phyloP scores from a whole-genome alignment of 805 yeast genomes.

The Myxozyma neglecta region DNA sequence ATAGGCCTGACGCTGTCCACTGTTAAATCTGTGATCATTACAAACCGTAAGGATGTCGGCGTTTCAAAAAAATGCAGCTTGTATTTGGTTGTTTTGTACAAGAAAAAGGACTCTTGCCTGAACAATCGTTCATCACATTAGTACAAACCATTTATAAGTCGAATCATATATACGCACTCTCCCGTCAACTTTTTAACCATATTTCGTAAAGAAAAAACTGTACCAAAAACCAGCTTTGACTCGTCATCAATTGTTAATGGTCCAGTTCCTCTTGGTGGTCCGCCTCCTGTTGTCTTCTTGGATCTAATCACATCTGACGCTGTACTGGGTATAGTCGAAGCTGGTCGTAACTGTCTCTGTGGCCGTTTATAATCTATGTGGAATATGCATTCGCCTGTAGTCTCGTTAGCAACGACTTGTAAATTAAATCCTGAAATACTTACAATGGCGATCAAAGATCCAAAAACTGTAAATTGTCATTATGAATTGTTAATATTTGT shows the following conservation, averaged over 20 bases:
- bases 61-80: conserved; percentile 80
- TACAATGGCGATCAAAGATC: conserved; percentile 89
- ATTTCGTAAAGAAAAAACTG: conserved; percentile 73
- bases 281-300: conserved; percentile 34
- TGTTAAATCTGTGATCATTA: conserved; percentile 65
- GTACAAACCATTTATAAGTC: not conserved
- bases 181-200: conserved; percentile 59
- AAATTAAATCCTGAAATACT: conserved; percentile 29
- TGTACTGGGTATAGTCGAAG: not conserved
- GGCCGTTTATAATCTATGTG: conserved; percentile 56
- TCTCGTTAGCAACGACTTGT: not conserved
- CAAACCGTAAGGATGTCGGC: conserved; percentile 73
- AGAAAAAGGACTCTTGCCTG: conserved; percentile 42
- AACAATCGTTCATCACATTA: conserved; percentile 14
- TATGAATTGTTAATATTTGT: not conserved
- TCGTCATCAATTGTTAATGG: conserved; percentile 53
- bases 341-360: conserved; percentile 16
- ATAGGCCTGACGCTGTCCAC: conserved; percentile 57
- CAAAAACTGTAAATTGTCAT: conserved; percentile 82
- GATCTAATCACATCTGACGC: conserved; percentile 33
- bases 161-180: conserved; percentile 33
- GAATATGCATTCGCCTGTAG: conserved; percentile 68
- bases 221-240: conserved; percentile 83
- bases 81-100: conserved; percentile 61
- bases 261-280: conserved; percentile 17